These are phyloP conservation scores for Massariosphaeria phaeospora DNA, from an alignment of 495 filamentous ascomycete genomes.

Conservation along the genomic window DNA sequence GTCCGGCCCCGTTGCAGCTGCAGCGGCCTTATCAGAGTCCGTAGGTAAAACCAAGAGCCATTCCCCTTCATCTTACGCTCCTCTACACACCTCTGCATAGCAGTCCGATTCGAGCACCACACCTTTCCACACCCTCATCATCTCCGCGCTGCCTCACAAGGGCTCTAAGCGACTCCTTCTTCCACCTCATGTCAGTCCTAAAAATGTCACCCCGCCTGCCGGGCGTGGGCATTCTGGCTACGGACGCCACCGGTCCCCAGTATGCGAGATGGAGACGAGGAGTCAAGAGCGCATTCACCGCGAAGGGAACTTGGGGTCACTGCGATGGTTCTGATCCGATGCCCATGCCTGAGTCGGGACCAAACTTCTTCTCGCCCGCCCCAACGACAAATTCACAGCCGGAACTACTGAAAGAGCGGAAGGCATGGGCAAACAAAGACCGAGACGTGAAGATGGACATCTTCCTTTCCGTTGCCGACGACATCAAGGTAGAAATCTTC, in stretches of 20 bases:
- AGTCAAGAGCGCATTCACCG: slow-evolving; percentile 20
- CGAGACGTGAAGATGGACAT: slow-evolving; percentile 30
- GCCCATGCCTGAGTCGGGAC: slow-evolving; percentile 30
- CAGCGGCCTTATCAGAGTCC: background rate
- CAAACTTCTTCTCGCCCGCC: slow-evolving; percentile 24
- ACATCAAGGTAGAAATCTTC: slow-evolving; percentile 32
- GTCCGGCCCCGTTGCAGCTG: slow-evolving; percentile 3
- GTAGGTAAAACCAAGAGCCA: background rate
- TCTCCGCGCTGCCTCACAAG: background rate
- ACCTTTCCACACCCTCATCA: background rate
- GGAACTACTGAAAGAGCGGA: slow-evolving; percentile 27
- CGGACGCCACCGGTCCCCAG: slow-evolving; percentile 23
- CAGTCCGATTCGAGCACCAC: background rate
- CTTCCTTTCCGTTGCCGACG: slow-evolving; percentile 31
- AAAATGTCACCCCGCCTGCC: slow-evolving; percentile 30
- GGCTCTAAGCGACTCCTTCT: too few species aligned
- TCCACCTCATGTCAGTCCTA: slow-evolving; percentile 4
- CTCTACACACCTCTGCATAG: background rate
- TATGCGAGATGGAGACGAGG: slow-evolving; percentile 23
- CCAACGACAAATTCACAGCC: slow-evolving; percentile 22
- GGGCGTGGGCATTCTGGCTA: slow-evolving; percentile 19
- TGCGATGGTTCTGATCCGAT: slow-evolving; percentile 30
- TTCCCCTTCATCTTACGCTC: background rate
- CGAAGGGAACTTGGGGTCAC: slow-evolving; percentile 24
- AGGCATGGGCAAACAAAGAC: slow-evolving; percentile 29